A percentile compares a stretch with the other conserved stretches of the same genome.
These are phyloP conservation scores for Eustoma russellianum DNA, from an alignment of 257 asterid species.

Conservation along the genomic window DNA sequence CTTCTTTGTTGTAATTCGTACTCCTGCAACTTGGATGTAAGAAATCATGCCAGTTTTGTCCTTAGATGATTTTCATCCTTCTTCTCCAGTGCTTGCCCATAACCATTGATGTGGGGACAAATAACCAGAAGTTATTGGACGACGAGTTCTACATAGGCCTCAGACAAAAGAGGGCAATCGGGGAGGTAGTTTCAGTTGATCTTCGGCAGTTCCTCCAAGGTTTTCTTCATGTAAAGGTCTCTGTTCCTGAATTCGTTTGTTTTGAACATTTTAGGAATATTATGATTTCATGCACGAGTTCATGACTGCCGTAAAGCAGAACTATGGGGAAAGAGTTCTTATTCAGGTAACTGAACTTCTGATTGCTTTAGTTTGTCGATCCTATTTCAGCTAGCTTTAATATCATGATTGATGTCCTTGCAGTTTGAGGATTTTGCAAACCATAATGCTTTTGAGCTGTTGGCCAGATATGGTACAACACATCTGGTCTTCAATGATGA, in stretches of 20 bases:
- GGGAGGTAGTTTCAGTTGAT: constrained; percentile 42
- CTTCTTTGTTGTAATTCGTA: neutral
- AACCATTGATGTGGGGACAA: constrained; percentile 92
- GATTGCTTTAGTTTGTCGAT: constrained; percentile 4
- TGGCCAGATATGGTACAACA: constrained; percentile 86
- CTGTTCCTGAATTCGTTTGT: neutral
- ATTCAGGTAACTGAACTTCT: constrained; percentile 50
- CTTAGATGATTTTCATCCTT: neutral
- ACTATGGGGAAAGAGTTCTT: constrained; percentile 90
- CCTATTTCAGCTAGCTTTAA: neutral
- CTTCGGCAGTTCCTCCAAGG: neutral
- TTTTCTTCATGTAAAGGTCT: neutral
- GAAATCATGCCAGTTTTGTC: neutral
- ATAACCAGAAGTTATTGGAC: constrained; percentile 58
- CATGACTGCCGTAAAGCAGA: constrained; percentile 90
- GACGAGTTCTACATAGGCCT: constrained; percentile 96
- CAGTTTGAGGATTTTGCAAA: constrained; percentile 96
- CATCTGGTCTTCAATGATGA: constrained; percentile 91
- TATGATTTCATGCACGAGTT: constrained; percentile 75
- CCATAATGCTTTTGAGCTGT: constrained; percentile 90
- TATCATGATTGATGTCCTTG: constrained; percentile 1
- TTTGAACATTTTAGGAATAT: constrained; percentile 49
- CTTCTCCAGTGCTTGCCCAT: constrained; percentile 67
- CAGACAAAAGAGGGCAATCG: constrained; percentile 69
- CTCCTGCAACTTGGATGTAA: neutral